phyloP scores from a whole-genome alignment of 192 early-diverging fungal genomes.

The Backusella morwellensis region DNA sequence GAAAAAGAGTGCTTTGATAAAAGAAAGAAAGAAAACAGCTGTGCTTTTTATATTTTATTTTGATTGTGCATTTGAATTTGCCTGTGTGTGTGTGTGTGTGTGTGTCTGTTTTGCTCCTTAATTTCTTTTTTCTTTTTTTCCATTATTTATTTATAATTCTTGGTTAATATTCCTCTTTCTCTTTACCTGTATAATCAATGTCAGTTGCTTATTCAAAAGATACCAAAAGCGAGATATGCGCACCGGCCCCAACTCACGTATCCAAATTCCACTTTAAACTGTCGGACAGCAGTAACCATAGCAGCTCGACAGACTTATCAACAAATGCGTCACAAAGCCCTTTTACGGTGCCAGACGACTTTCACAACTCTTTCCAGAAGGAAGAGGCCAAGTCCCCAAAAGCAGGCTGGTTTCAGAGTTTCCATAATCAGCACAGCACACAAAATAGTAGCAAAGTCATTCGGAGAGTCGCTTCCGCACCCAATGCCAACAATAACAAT shows the following conservation, averaged over 20 bases:
- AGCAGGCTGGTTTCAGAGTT: conserved; percentile 22
- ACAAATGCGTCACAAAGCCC: neutral
- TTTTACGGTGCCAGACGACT: conserved; percentile 14
- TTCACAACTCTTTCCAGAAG: neutral
- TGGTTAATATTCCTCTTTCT: neutral
- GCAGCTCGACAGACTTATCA: neutral
- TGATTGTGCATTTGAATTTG: neutral
- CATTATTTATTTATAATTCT: neutral
- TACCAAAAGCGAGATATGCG: neutral
- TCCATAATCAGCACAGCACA: neutral
- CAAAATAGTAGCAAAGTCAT: conserved; percentile 28
- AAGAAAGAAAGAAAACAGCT: neutral
- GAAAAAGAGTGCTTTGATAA: too few relatives aligned
- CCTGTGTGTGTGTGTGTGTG: neutral
- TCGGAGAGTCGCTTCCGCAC: conserved; percentile 50
- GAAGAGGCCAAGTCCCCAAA: neutral
- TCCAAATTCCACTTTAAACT: neutral
- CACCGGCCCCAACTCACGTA: conserved; percentile 3
- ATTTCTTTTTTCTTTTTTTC: neutral
- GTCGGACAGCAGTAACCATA: neutral
- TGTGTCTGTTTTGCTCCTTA: neutral
- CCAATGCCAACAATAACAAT: conserved; percentile 40
- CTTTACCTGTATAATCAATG: neutral
- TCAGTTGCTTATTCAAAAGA: neutral
- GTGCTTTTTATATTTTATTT: neutral